Conservation (phyloP, 75 land plant species). For the Adiantum capillusveneris region DNA sequence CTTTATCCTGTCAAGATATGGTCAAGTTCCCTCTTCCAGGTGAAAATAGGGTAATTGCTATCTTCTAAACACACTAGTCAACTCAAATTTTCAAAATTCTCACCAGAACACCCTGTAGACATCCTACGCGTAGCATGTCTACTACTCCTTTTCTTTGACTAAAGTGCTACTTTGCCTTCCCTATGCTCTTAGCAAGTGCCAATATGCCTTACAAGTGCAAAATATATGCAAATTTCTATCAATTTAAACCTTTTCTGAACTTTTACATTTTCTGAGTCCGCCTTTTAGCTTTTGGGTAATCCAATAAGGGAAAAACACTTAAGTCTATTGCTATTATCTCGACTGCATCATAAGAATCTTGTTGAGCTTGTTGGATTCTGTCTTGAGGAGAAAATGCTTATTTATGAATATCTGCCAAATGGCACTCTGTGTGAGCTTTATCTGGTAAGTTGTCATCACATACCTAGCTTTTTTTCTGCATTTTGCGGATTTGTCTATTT, state of each 20-base stretch:
- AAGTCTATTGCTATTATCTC: conserved; percentile 23
- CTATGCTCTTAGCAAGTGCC: too few species aligned
- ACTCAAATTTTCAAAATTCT: too few species aligned
- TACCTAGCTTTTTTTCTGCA: not conserved
- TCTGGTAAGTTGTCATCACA: conserved; percentile 13
- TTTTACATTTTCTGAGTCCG: conserved; percentile 16
- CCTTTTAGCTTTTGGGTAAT: too few species aligned
- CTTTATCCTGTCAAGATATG: too few species aligned
- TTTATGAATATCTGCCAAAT: conserved; percentile 33
- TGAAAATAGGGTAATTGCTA: too few species aligned
- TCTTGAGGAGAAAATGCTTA: conserved; percentile 42
- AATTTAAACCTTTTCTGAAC: not conserved
- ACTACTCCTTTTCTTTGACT: not conserved
- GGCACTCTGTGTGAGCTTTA: conserved; percentile 27
- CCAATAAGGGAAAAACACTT: too few species aligned
- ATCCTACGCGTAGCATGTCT: too few species aligned
- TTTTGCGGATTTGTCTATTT: not conserved
- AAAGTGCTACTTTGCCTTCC: too few species aligned
- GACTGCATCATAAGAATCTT: conserved; percentile 38
- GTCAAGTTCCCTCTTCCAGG: too few species aligned
- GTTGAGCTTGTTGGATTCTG: conserved; percentile 38
- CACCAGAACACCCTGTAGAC: too few species aligned
- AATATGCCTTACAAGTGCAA: too few species aligned
- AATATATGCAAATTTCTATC: not conserved
- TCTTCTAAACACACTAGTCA: too few species aligned